A percentile compares a stretch with the other conserved stretches of the same genome.
Evolutionary conservation across 1,284 basidiomycete genomes (phyloP).

Genomic region (Phellinidium pouzarii): DNA sequence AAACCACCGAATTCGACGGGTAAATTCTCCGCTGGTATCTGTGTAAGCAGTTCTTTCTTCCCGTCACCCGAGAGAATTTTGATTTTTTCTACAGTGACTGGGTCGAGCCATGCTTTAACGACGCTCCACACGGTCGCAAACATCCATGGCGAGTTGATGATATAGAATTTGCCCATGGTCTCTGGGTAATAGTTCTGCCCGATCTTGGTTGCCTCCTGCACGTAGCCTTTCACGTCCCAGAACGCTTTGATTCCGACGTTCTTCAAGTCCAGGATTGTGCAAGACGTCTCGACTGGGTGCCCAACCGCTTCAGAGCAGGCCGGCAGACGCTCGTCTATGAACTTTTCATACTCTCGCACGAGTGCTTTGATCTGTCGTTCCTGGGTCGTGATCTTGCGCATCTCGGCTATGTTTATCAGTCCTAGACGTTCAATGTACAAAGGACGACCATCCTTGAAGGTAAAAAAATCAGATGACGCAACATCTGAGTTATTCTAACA

Average conservation of each 20-base stretch:
- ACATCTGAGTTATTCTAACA: not conserved
- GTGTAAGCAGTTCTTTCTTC: conserved; percentile 63
- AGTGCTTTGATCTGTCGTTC: conserved; percentile 89
- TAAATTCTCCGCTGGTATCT: conserved; percentile 81
- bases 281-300: conserved; percentile 93
- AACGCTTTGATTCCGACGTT: conserved; percentile 81
- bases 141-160: conserved; percentile 91
- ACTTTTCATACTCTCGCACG: conserved; percentile 93
- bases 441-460: conserved; percentile 80
- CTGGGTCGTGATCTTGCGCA: conserved; percentile 77
- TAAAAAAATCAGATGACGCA: not conserved
- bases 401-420: conserved; percentile 79
- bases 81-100: conserved; percentile 92
- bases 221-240: conserved; percentile 91
- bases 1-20: conserved; percentile 82
- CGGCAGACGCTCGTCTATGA: conserved; percentile 73
- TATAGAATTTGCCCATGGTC: conserved; percentile 95
- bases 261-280: conserved; percentile 93
- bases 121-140: conserved; percentile 86
- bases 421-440: conserved; percentile 94
- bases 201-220: conserved; percentile 72
- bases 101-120: conserved; percentile 93
- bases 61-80: conserved; percentile 65
- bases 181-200: conserved; percentile 92
- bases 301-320: conserved; percentile 71